A percentile compares a stretch with the other conserved stretches of the same genome.
Evolutionary conservation across 768 basidiomycete species (phyloP).

Genomic region (Xerocomellus chrysenteron): DNA sequence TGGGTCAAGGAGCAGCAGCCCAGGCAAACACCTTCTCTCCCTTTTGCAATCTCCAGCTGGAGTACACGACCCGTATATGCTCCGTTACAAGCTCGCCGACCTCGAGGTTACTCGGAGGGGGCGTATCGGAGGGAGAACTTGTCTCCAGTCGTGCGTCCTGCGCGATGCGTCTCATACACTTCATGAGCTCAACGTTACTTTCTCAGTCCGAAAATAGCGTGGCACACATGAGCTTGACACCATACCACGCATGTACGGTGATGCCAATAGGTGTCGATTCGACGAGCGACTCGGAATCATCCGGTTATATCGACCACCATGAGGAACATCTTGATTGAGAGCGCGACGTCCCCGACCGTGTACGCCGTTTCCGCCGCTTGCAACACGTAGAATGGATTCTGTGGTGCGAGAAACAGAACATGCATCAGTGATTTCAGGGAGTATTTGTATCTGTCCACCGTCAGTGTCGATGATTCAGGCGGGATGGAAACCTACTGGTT

Average conservation of each 20-base stretch:
- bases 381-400: conserved; percentile 83
- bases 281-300: conserved; percentile 47
- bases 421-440: conserved; percentile 80
- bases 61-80: conserved; percentile 61
- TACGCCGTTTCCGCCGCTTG: conserved; percentile 77
- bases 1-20: conserved; percentile 33
- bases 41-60: conserved; percentile 30
- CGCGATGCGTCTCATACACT: conserved; percentile 64
- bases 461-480: neutral
- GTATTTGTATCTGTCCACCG: conserved; percentile 55
- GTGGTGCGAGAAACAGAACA: conserved; percentile 76
- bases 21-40: conserved; percentile 44
- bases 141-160: conserved; percentile 38
- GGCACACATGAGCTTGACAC: conserved; percentile 69
- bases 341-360: conserved; percentile 68
- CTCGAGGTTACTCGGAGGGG: conserved; percentile 50
- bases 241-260: conserved; percentile 76
- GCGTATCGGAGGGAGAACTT: conserved; percentile 57
- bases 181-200: conserved; percentile 1
- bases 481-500: conserved; percentile 56
- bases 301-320: conserved; percentile 78
- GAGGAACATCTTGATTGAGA: conserved; percentile 79
- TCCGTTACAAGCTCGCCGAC: conserved; percentile 76
- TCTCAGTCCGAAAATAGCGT: too few species aligned
- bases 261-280: conserved; percentile 53